These are phyloP conservation scores for Phytophthora sp. DNA, from an alignment of 352 stramenopile genomes.

Conservation along the genomic window DNA sequence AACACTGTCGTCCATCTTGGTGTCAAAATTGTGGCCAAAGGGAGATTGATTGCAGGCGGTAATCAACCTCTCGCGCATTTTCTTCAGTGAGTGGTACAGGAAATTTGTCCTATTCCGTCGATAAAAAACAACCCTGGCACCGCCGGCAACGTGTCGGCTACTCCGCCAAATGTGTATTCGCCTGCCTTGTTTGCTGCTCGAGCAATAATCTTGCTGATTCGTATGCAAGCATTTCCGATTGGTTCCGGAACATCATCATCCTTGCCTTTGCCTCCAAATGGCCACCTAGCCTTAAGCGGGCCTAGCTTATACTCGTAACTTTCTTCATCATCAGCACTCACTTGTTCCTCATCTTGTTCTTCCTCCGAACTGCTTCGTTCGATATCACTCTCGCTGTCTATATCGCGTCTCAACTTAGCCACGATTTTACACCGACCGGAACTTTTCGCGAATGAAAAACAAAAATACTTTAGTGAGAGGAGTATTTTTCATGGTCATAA, in stretches of 20 bases:
- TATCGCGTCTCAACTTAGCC: too few species aligned
- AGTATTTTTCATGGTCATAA: too few species aligned
- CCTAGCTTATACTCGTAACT: too few species aligned
- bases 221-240: neutral
- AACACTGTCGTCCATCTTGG: slow-evolving; percentile 1
- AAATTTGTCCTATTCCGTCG: neutral
- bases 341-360: neutral
- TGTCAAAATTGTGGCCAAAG: neutral
- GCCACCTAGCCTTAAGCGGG: neutral
- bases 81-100: neutral
- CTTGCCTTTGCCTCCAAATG: neutral
- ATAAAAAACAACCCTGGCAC: neutral
- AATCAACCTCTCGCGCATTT: neutral
- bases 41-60: neutral
- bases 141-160: neutral
- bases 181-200: neutral
- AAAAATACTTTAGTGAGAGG: too few species aligned
- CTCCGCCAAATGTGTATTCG: neutral
- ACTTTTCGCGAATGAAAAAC: too few species aligned
- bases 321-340: neutral
- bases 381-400: too few species aligned
- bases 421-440: too few species aligned
- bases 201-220: neutral
- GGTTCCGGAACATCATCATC: neutral
- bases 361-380: neutral